These are phyloP conservation scores for Collariella sp. DNA, from an alignment of 495 filamentous ascomycete species.

Conservation along the genomic window DNA sequence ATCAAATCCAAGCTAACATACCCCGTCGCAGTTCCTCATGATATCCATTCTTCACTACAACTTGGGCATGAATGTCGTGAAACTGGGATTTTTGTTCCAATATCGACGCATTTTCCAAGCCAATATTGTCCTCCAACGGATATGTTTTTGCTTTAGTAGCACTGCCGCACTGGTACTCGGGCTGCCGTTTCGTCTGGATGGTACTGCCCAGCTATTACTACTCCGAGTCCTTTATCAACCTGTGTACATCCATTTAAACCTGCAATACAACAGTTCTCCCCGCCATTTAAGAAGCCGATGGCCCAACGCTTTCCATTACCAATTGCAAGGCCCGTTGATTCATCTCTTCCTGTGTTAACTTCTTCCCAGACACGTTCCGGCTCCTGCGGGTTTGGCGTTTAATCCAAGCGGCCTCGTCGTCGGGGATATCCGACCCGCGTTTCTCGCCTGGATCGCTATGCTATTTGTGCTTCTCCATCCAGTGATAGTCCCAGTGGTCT, in stretches of 20 bases:
- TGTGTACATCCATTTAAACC: background rate
- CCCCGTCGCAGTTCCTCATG: no score
- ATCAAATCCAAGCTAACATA: no score
- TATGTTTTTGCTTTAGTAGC: no score
- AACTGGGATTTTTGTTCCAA: no score
- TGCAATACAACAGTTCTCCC: background rate
- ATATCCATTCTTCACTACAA: no score
- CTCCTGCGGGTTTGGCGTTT: background rate
- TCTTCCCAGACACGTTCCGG: background rate
- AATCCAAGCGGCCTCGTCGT: background rate
- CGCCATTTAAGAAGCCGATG: background rate
- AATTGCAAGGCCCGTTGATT: background rate
- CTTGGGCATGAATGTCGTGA: no score
- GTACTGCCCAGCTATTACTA: no score
- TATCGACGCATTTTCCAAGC: no score
- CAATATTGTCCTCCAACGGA: no score
- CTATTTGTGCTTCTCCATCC: slow-evolving; percentile 10
- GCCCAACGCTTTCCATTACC: background rate
- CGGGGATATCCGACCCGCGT: background rate
- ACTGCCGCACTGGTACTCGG: no score
- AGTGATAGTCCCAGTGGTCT: slow-evolving; percentile 14
- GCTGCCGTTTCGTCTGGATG: no score
- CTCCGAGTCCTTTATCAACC: no score
- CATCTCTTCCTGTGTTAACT: background rate
- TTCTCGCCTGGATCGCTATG: background rate